Base-by-base conservation (phyloP, 352 stramenopile genomes). In the Globisporangium radiosum region DNA sequence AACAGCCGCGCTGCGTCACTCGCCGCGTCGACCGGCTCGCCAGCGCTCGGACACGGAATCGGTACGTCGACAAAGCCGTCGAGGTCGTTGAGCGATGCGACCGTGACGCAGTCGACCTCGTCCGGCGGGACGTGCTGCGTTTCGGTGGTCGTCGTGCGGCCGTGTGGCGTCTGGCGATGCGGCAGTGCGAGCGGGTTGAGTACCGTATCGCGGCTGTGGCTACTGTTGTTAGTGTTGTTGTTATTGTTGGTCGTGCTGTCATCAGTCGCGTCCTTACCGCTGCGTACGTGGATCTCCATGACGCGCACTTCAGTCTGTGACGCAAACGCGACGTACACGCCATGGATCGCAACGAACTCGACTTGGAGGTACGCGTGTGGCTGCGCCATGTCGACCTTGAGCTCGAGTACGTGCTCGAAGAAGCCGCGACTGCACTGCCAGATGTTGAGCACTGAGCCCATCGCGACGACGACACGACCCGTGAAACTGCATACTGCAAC, bases 371-470 rank as follows among this genome's bases (percentile, higher is more conserved):
- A 88, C 47, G 80, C 77, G 59, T 87, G 76, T n/a, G 70, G 70
- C 62, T 89, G 78, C 8, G 78, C 60, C 72, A 90, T 87, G 47
- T 90, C 82, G n/a, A 92, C 77, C 47, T 81, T 84, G 39, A 94
- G 71, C 64, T 94, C 85, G 74, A 94, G 84, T n/a, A 94, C 81
- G 60, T 94, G 85, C 73, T 94, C 82, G 56, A 94, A 94, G 64
- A 94, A 91, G 52, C 82, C 82, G 47, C 70, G 76, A 53, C 82
- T 91, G 61, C 82, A 92, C 60, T 94, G 85, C 85, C 85, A 94
- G 15, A 94, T 81, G 59, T 94, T 94, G 47, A 94, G 58, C 37
- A 88, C 72, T 8, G 75, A 72, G 15, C 82, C 79, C 76, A 88
- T 92, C 5, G 79, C 82, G 6, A 94, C 76, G 8, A 81, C 77